Percentiles rank a stretch among this genome's conserved stretches.
These are phyloP conservation scores for Boletellus emodensis DNA, from an alignment of 768 basidiomycete species.

Conservation along the genomic window DNA sequence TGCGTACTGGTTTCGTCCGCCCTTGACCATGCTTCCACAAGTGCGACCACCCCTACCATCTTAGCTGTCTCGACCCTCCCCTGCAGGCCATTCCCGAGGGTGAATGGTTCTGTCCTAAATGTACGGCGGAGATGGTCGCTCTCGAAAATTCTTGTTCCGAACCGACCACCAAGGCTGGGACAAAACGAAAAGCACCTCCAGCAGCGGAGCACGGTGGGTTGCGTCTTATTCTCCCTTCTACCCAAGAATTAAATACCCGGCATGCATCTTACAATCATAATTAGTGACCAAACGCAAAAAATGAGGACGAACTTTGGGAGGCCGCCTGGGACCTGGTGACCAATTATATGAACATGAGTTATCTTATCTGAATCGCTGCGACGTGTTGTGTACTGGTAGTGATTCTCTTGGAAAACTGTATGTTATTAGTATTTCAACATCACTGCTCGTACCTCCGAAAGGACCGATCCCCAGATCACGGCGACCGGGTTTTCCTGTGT, in stretches of 20 bases:
- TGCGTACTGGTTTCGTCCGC: neutral
- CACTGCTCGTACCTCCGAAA: neutral
- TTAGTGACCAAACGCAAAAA: conserved; percentile 40
- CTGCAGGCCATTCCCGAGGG: conserved; percentile 75
- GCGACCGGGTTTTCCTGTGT: too few species aligned
- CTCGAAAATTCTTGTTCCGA: conserved; percentile 22
- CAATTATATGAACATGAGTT: neutral
- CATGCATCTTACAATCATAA: neutral
- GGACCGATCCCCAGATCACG: too few species aligned
- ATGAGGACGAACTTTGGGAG: conserved; percentile 13
- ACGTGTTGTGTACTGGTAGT: conserved; percentile 16
- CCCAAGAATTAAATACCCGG: neutral
- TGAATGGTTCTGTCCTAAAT: conserved; percentile 89
- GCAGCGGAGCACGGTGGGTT: conserved; percentile 37
- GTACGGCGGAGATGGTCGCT: conserved; percentile 55
- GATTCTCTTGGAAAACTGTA: conserved; percentile 11
- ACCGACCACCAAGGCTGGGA: conserved; percentile 23
- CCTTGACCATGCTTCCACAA: conserved; percentile 28
- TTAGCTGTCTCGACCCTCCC: conserved; percentile 77
- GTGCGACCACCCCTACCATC: conserved; percentile 90
- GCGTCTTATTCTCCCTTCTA: neutral
- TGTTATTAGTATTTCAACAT: conserved; percentile 25
- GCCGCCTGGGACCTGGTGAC: neutral
- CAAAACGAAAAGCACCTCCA: conserved; percentile 46
- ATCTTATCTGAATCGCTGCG: neutral